phyloP scores from a whole-genome alignment of 805 yeast species.

The Monosporozyma siamensis region DNA sequence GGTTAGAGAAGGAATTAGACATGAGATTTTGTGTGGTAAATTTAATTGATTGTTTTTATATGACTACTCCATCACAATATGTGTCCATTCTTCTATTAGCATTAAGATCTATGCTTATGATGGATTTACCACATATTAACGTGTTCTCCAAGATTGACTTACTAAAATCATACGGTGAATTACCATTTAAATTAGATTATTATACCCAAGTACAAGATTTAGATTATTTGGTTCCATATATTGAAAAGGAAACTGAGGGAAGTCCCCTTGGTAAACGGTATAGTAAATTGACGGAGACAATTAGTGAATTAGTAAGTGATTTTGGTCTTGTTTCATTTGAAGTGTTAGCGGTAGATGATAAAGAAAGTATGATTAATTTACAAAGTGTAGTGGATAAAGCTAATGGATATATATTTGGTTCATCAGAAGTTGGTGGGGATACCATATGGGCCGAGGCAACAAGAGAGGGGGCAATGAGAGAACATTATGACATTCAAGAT shows the following conservation, averaged over 20 bases:
- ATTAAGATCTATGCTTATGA: conserved; percentile 82
- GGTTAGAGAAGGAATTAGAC: conserved; percentile 52
- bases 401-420: conserved; percentile 86
- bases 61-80: conserved; percentile 84
- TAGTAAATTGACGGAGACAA: conserved; percentile 59
- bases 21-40: conserved; percentile 79
- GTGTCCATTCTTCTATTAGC: conserved; percentile 72
- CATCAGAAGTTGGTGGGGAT: conserved; percentile 94
- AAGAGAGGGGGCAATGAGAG: conserved; percentile 58
- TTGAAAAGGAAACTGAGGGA: conserved; percentile 62
- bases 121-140: conserved; percentile 87
- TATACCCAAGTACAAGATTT: conserved; percentile 91
- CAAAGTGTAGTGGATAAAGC: conserved; percentile 78
- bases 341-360: conserved; percentile 85
- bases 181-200: conserved; percentile 75
- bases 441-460: conserved; percentile 95
- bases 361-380: conserved; percentile 79
- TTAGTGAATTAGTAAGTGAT: conserved; percentile 79
- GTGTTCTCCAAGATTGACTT: conserved; percentile 88
- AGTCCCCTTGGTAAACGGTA: conserved; percentile 52
- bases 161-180: conserved; percentile 62
- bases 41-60: conserved; percentile 69
- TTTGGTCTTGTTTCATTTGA: conserved; percentile 82
- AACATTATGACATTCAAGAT: conserved; percentile 69
- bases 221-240: conserved; percentile 51